A percentile compares a stretch with the other conserved stretches of the same genome.
phyloP scores from a whole-genome alignment of 2,329 filamentous ascomycete species.

The Nemania serpens region DNA sequence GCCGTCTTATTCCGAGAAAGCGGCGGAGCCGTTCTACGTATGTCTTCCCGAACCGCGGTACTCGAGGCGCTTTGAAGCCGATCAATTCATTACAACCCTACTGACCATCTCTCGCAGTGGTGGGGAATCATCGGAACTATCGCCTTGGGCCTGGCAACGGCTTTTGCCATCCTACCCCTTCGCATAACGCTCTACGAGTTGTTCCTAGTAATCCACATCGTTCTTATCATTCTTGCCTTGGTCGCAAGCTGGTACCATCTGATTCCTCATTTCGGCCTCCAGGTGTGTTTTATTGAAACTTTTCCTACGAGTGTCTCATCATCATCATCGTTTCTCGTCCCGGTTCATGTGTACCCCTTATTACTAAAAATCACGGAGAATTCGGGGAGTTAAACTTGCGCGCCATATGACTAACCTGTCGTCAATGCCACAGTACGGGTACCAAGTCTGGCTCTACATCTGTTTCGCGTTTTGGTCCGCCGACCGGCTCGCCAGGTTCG shows the following conservation, averaged over 20 bases:
- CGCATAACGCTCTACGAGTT: slow-evolving; percentile 39
- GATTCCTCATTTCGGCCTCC: slow-evolving; percentile 30
- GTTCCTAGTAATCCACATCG: slow-evolving; percentile 40
- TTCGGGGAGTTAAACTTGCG: too few relatives aligned
- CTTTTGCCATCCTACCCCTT: slow-evolving; percentile 36
- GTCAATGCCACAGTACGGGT: slow-evolving; percentile 26
- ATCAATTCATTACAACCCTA: background rate
- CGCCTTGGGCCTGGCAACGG: slow-evolving; percentile 33
- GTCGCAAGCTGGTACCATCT: slow-evolving; percentile 37
- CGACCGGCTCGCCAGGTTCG: slow-evolving; percentile 30
- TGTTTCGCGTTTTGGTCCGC: slow-evolving; percentile 35
- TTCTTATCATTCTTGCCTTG: slow-evolving; percentile 36
- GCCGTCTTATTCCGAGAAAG: slow-evolving; percentile 19
- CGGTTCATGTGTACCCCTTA: too few relatives aligned
- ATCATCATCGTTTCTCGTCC: background rate
- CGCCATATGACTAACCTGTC: background rate
- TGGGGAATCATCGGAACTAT: slow-evolving; percentile 39
- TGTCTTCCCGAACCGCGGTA: background rate
- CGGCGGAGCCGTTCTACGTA: slow-evolving; percentile 27
- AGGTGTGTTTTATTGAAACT: slow-evolving; percentile 6
- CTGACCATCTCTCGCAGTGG: slow-evolving; percentile 19
- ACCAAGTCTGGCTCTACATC: slow-evolving; percentile 38
- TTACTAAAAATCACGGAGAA: background rate
- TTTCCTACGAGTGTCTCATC: background rate
- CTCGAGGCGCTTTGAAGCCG: background rate